A percentile compares a stretch with the other conserved stretches of the same genome.
These are phyloP conservation scores for Leccinum sublutescens DNA, from an alignment of 768 basidiomycete genomes.

Conservation along the genomic window DNA sequence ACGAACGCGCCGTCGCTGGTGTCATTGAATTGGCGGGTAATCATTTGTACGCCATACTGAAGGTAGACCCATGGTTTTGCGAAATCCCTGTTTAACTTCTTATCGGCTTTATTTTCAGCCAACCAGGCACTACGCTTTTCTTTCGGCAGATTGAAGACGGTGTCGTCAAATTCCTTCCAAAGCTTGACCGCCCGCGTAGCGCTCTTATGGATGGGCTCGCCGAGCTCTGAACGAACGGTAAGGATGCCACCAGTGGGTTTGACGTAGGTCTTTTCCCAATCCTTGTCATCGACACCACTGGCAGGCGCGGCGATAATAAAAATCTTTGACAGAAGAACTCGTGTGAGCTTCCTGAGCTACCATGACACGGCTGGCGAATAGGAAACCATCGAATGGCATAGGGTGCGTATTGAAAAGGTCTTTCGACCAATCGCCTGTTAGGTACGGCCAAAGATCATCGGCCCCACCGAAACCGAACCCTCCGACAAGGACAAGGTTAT, in stretches of 20 bases:
- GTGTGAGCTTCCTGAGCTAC: slow-evolving; percentile 99
- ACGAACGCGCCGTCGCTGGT: slow-evolving; percentile 52
- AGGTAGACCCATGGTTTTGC: slow-evolving; percentile 93
- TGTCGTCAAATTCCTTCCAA: slow-evolving; percentile 99
- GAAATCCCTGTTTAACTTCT: slow-evolving; percentile 92
- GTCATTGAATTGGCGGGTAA: slow-evolving; percentile 64
- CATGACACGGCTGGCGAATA: slow-evolving; percentile 97
- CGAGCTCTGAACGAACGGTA: slow-evolving; percentile 95
- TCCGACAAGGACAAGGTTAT: slow-evolving; percentile 86
- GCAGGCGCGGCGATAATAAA: slow-evolving; percentile 83
- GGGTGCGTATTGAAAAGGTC: slow-evolving; percentile 79
- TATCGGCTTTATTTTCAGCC: slow-evolving; percentile 79
- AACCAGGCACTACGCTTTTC: slow-evolving; percentile 94
- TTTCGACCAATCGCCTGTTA: slow-evolving; percentile 94
- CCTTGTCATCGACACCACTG: slow-evolving; percentile 77
- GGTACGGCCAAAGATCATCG: slow-evolving; percentile 94
- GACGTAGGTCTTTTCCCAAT: slow-evolving; percentile 93
- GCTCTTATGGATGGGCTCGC: slow-evolving; percentile 99
- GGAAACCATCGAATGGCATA: slow-evolving; percentile 98
- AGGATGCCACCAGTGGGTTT: slow-evolving; percentile 95
- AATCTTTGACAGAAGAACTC: slow-evolving; percentile 87
- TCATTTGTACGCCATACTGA: slow-evolving; percentile 85
- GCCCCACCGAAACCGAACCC: slow-evolving; percentile 97
- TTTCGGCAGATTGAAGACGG: slow-evolving; percentile 91
- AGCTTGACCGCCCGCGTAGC: slow-evolving; percentile 95